Percentiles rank a stretch among this genome's conserved stretches.
phyloP scores from a whole-genome alignment of 1,284 basidiomycete species.

The Heterobasidion occidentale region DNA sequence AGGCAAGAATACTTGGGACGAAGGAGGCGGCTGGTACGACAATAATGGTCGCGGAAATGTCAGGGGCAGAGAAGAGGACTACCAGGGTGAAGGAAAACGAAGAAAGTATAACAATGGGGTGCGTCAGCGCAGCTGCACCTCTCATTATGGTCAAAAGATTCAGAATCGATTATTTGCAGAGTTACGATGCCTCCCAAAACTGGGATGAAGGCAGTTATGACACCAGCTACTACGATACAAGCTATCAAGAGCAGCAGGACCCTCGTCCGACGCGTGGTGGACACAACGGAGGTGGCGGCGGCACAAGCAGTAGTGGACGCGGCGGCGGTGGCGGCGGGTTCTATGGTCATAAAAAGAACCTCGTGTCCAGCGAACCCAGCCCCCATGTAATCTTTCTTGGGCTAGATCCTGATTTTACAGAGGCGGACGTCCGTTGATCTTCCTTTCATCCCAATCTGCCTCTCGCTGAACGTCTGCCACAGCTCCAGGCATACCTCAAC shows the following conservation, averaged over 20 bases:
- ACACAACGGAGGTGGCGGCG: conserved; percentile 21
- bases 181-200: conserved; percentile 36
- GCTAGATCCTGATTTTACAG: conserved; percentile 81
- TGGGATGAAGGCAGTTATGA: conserved; percentile 36
- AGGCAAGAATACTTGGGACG: conserved; percentile 55
- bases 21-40: conserved; percentile 30
- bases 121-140: conserved; percentile 19
- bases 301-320: conserved; percentile 28
- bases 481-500: conserved; percentile 76
- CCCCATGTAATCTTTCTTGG: conserved; percentile 90
- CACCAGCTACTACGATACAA: conserved; percentile 19
- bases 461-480: conserved; percentile 27
- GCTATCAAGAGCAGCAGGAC: background rate
- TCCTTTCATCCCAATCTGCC: conserved; percentile 26
- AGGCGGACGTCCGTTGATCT: conserved; percentile 84
- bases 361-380: conserved; percentile 73
- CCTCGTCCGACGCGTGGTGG: conserved; percentile 27
- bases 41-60: conserved; percentile 29
- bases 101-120: conserved; percentile 73
- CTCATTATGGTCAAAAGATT: conserved; percentile 1
- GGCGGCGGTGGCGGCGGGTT: conserved; percentile 29
- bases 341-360: conserved; percentile 57
- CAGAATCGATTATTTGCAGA: conserved; percentile 26
- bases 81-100: conserved; percentile 61
- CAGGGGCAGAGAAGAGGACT: conserved; percentile 59